phyloP scores from a whole-genome alignment of 495 filamentous ascomycete genomes.

The Trichocladium uniseriatum region DNA sequence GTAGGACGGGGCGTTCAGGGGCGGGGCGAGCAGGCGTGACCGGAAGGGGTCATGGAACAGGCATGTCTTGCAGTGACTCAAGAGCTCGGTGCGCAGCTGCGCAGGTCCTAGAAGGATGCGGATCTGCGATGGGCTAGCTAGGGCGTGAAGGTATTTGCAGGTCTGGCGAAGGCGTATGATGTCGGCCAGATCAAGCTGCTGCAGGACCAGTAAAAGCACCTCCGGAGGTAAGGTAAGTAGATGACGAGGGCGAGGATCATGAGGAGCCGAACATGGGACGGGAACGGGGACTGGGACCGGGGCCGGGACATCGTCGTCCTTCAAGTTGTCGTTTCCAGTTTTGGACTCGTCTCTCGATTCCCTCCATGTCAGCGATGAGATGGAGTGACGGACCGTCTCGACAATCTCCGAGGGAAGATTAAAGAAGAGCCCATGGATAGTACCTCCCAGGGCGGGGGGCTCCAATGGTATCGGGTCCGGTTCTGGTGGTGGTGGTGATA shows the following conservation, averaged over 20 bases:
- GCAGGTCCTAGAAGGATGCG: conserved; percentile 15
- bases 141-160: conserved; percentile 19
- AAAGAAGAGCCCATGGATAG: conserved; percentile 2
- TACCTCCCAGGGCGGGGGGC: neutral
- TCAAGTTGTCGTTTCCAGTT: neutral
- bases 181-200: conserved; percentile 19
- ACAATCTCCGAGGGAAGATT: conserved; percentile 2
- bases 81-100: conserved; percentile 12
- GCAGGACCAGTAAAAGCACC: conserved; percentile 24
- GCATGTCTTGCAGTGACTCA: conserved; percentile 21
- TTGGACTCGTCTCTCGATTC: neutral
- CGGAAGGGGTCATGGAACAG: conserved; percentile 17
- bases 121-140: conserved; percentile 16
- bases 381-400: conserved; percentile 15
- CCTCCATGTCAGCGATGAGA: conserved; percentile 10
- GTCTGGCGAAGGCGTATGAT: conserved; percentile 26
- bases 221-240: conserved; percentile 24
- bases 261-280: neutral
- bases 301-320: neutral
- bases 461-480: neutral
- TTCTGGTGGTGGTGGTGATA: neutral
- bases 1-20: conserved; percentile 12
- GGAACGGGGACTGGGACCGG: too few species aligned
- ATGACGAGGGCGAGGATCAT: neutral
- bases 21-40: conserved; percentile 11